Percentiles rank a stretch among this genome's conserved stretches.
These are phyloP conservation scores for Gonapodya prolifera DNA, from an alignment of 192 early-diverging fungal species.

Conservation along the genomic window DNA sequence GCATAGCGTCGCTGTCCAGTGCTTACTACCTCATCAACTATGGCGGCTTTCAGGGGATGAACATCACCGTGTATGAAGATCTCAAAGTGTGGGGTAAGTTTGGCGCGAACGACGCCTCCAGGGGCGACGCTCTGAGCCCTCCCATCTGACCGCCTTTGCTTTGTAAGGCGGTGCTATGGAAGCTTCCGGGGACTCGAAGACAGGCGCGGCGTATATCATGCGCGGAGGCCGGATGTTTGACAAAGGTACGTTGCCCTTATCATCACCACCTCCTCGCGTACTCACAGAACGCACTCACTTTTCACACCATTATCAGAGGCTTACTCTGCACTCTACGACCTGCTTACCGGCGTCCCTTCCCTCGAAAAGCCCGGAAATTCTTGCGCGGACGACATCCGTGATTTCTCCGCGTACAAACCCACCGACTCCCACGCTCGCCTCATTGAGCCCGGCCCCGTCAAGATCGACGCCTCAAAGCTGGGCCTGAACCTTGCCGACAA, in stretches of 20 bases:
- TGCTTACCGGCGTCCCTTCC: conserved; percentile 21
- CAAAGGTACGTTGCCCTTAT: background rate
- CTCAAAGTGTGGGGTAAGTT: conserved; percentile 14
- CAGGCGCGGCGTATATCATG: conserved; percentile 10
- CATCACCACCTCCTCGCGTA: background rate
- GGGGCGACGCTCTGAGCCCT: too few species aligned
- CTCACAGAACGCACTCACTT: background rate
- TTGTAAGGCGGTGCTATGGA: conserved; percentile 20
- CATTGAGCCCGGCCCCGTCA: conserved; percentile 13
- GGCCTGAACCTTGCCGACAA: conserved; percentile 14
- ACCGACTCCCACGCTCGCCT: conserved; percentile 15
- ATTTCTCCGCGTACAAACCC: conserved; percentile 11
- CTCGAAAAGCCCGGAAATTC: conserved; percentile 10
- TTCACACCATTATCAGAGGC: conserved; percentile 11
- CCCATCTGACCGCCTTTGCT: too few species aligned
- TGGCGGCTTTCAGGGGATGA: conserved; percentile 10
- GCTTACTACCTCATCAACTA: conserved; percentile 20
- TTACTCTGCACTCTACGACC: conserved; percentile 15
- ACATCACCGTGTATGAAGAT: conserved; percentile 19
- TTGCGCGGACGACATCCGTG: conserved; percentile 18
- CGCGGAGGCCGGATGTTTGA: conserved; percentile 23
- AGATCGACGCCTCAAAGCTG: conserved; percentile 11
- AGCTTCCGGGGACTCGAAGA: conserved; percentile 11
- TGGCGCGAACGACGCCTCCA: too few species aligned
- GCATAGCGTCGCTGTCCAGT: conserved; percentile 17